A percentile compares a stretch with the other conserved stretches of the same genome.
These are phyloP conservation scores for Isatis tinctoria DNA, from an alignment of 345 rosid genomes.

Conservation along the genomic window DNA sequence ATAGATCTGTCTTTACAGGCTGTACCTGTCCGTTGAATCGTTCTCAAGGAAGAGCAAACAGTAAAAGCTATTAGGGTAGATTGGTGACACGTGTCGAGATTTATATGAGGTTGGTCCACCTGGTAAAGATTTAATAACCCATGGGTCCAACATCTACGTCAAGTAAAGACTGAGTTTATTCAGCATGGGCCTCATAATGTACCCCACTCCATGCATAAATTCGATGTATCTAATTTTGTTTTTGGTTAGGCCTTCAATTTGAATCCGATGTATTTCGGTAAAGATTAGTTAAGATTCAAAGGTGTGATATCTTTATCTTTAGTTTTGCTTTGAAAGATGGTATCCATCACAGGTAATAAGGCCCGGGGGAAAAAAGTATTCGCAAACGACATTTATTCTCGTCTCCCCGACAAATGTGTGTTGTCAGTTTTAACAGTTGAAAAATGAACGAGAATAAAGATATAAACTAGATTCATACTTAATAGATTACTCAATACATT, in stretches of 20 bases:
- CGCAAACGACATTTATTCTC: not conserved
- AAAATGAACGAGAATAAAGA: no score
- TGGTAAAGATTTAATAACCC: not conserved
- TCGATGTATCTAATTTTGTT: not conserved
- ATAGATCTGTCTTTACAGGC: conserved; percentile 11
- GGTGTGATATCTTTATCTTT: not conserved
- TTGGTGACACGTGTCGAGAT: not conserved
- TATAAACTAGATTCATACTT: not conserved
- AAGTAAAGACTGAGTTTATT: not conserved
- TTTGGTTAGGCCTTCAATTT: not conserved
- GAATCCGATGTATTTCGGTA: not conserved
- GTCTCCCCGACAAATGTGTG: not conserved
- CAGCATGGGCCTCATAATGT: not conserved
- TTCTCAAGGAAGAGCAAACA: not conserved
- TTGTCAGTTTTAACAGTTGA: not conserved
- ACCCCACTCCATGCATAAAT: not conserved
- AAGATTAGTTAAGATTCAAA: not conserved
- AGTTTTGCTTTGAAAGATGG: not conserved
- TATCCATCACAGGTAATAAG: not conserved
- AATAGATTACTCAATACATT: not conserved
- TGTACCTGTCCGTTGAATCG: not conserved
- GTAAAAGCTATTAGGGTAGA: not conserved
- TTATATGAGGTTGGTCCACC: not conserved
- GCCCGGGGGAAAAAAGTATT: not conserved
- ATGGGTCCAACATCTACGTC: conserved; percentile 9